These are phyloP conservation scores for Talaromyces thailandensis DNA, from an alignment of 495 filamentous ascomycete species.

Conservation along the genomic window DNA sequence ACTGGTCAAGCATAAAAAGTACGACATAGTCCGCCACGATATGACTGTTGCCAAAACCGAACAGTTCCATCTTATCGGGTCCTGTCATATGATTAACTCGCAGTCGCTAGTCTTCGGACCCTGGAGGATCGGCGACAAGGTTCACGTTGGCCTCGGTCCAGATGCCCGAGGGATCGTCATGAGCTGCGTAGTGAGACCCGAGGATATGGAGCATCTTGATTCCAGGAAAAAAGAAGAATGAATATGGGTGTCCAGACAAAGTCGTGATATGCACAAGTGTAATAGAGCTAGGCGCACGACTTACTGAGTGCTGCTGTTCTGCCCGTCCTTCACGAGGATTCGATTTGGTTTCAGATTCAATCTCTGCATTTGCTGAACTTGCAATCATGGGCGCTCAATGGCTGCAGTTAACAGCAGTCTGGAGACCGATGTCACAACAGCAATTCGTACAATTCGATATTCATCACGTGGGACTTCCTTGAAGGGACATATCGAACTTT, in stretches of 20 bases:
- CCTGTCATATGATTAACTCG: slow-evolving; percentile 4
- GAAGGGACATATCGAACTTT: background rate
- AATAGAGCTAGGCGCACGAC: background rate
- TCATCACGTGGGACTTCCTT: background rate
- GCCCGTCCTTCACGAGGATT: background rate
- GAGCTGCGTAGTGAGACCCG: background rate
- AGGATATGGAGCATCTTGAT: background rate
- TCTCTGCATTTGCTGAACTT: background rate
- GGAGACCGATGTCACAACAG: background rate
- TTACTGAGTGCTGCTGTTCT: background rate
- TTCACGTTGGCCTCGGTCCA: background rate
- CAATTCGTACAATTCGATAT: background rate
- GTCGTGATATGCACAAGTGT: background rate
- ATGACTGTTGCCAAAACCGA: background rate
- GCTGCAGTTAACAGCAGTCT: background rate
- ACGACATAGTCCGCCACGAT: slow-evolving; percentile 15
- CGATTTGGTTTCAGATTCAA: background rate
- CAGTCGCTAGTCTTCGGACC: slow-evolving; percentile 1
- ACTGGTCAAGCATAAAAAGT: slow-evolving; percentile 14
- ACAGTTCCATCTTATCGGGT: slow-evolving; percentile 1
- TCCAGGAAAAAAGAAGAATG: background rate
- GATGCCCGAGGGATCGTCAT: background rate
- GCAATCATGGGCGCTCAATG: background rate
- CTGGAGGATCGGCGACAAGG: slow-evolving; percentile 2
- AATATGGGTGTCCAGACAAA: background rate